Base-by-base conservation (phyloP, 306 rosid genomes). In the Cucumis cinereus region DNA sequence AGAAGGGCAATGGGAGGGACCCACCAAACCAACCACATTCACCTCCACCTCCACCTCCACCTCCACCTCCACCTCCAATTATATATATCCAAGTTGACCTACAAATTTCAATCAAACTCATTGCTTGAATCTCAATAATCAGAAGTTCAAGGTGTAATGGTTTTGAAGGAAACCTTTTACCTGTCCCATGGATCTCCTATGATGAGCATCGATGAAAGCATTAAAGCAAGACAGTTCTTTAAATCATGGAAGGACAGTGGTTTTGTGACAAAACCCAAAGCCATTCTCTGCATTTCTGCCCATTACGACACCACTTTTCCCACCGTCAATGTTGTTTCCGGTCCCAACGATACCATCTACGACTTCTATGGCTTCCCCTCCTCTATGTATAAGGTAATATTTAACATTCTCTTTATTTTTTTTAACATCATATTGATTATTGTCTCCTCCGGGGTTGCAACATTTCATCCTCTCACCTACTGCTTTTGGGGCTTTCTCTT, bases 311-410 rank as follows among this genome's bases (percentile, higher is more conserved):
- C 97, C 12, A 22, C 77, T 5, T 77, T 76, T 9, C 92, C 96
- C 43, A 47, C 92, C 56, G 91, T 87, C 73, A 89, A 84, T 76
- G 80, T 87, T 62, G 69, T 89, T 54, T 30, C 79, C 11, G 77
- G 80, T 7, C 52, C 30, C 40, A 80, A 87, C 78, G 85, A 85
- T 6, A 91, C 92, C 84, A 93, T 93, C 80, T 58, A 93, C 71
- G 98, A 93, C 57, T 93, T 91, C 83, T 90, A 89, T 58, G 81
- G 82, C 82, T 93, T 93, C 75, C 92, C 97, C 54, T 60, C 82
- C 47, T 56, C 79, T 35, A 82, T 91, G 93, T 91, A 93, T 83
- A 53, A 91, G 95, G 92, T 50, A 16, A 9, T 36, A 5, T 36
- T 6, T 40, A 6, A 38, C 10, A 38, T 8, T 38, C 14, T 43